A percentile compares a stretch with the other conserved stretches of the same genome.
These are phyloP conservation scores for Nakazawaea sp. DNA, from an alignment of 805 yeast species.

Conservation along the genomic window DNA sequence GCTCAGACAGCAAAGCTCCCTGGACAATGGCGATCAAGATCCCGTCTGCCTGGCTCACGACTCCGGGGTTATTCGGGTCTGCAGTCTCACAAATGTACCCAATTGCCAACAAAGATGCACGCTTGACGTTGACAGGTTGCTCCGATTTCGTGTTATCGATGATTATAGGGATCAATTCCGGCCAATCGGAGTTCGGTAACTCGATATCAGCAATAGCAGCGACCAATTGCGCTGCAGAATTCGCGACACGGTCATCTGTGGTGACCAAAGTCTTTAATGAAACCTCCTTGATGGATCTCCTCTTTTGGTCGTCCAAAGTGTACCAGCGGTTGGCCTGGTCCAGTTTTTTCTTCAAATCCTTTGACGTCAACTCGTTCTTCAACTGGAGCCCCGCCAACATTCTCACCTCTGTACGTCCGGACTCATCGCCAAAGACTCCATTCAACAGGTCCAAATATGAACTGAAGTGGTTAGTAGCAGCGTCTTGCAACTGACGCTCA, in stretches of 20 bases:
- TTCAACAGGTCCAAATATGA: constrained; percentile 67
- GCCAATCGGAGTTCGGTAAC: constrained; percentile 84
- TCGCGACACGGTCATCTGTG: constrained; percentile 71
- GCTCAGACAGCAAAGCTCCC: constrained; percentile 85
- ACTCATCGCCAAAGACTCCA: constrained; percentile 60
- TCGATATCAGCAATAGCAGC: constrained; percentile 98
- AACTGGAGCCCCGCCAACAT: constrained; percentile 85
- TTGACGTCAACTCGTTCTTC: constrained; percentile 84
- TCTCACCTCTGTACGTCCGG: constrained; percentile 69
- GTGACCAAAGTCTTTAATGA: constrained; percentile 60
- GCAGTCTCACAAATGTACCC: constrained; percentile 96
- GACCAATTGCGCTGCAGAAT: constrained; percentile 86
- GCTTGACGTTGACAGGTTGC: constrained; percentile 72
- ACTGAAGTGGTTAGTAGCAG: constrained; percentile 71
- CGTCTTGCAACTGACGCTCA: constrained; percentile 64
- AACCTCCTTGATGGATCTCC: constrained; percentile 57
- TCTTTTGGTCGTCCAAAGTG: constrained; percentile 44
- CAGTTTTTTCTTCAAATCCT: constrained; percentile 53
- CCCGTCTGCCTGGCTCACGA: constrained; percentile 82
- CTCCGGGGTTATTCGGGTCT: constrained; percentile 72
- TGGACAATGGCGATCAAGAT: constrained; percentile 93
- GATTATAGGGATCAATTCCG: constrained; percentile 72
- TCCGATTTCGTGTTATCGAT: constrained; percentile 81
- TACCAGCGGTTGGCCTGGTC: constrained; percentile 74
- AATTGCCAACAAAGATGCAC: constrained; percentile 80